Evolutionary conservation across 2,329 filamentous ascomycete species (phyloP).

Genomic region (Polytolypa hystricis): DNA sequence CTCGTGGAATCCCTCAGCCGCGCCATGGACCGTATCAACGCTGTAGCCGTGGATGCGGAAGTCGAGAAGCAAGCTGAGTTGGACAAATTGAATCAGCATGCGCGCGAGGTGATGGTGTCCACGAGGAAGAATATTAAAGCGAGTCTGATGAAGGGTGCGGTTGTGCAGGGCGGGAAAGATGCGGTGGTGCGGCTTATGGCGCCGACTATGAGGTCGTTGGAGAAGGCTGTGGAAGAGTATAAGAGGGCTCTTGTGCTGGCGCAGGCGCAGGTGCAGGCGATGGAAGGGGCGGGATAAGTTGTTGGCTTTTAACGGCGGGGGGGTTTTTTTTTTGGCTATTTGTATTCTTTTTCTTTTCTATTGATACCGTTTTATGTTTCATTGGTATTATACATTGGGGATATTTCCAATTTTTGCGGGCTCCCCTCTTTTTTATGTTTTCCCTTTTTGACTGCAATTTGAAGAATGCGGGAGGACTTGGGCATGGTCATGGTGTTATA

Average conservation of each 20-base stretch:
- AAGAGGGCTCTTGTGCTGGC: slow-evolving; percentile 57
- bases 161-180: slow-evolving; percentile 63
- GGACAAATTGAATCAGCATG: slow-evolving; percentile 55
- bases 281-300: background rate
- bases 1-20: slow-evolving; percentile 71
- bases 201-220: slow-evolving; percentile 60
- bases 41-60: slow-evolving; percentile 72
- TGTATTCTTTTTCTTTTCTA: background rate
- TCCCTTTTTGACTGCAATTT: no score
- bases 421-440: no score
- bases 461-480: no score
- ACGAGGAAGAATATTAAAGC: slow-evolving; percentile 65
- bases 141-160: slow-evolving; percentile 45
- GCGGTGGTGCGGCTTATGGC: slow-evolving; percentile 67
- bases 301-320: no score
- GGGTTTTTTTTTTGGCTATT: background rate
- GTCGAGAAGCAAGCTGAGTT: slow-evolving; percentile 57
- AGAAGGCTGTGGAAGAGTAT: slow-evolving; percentile 61
- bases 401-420: no score
- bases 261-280: slow-evolving; percentile 11
- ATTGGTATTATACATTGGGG: background rate
- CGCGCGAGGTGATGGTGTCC: slow-evolving; percentile 56
- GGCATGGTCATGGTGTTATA: no score
- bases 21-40: slow-evolving; percentile 66
- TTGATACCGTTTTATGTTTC: background rate